These are phyloP conservation scores for Cercophora newfieldiana DNA, from an alignment of 495 filamentous ascomycete species.

Conservation along the genomic window DNA sequence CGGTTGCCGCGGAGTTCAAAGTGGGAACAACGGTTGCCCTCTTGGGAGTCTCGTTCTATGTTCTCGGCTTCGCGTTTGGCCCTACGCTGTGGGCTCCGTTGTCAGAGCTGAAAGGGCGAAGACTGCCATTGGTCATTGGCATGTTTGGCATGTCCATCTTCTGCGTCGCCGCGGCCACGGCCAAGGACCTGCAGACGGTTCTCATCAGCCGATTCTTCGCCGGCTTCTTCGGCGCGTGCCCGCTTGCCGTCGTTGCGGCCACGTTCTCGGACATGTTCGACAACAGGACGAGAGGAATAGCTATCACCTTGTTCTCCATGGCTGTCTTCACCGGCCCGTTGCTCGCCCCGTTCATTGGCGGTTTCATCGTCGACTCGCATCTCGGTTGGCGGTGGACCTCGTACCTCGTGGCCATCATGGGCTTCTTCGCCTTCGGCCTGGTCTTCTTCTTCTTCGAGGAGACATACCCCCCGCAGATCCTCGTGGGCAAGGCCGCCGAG, in stretches of 20 bases:
- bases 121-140: conserved; percentile 66
- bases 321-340: conserved; percentile 82
- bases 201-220: conserved; percentile 83
- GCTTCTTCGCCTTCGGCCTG: conserved; percentile 66
- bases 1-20: conserved; percentile 52
- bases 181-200: conserved; percentile 79
- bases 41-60: conserved; percentile 68
- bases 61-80: conserved; percentile 70
- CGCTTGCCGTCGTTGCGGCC: conserved; percentile 80
- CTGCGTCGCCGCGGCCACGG: conserved; percentile 66
- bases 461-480: conserved; percentile 80
- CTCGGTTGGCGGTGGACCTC: conserved; percentile 87
- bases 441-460: conserved; percentile 74
- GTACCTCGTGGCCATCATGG: conserved; percentile 73
- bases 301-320: conserved; percentile 81
- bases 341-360: conserved; percentile 78
- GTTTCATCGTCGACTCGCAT: conserved; percentile 71
- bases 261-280: conserved; percentile 89
- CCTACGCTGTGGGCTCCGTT: conserved; percentile 68
- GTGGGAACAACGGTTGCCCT: conserved; percentile 61
- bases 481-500: conserved; percentile 73
- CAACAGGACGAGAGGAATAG: conserved; percentile 73
- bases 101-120: conserved; percentile 76
- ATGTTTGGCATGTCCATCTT: conserved; percentile 84
- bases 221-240: conserved; percentile 74